These are phyloP conservation scores for Aphanocladium album DNA, from an alignment of 2,329 filamentous ascomycete species.

Conservation along the genomic window DNA sequence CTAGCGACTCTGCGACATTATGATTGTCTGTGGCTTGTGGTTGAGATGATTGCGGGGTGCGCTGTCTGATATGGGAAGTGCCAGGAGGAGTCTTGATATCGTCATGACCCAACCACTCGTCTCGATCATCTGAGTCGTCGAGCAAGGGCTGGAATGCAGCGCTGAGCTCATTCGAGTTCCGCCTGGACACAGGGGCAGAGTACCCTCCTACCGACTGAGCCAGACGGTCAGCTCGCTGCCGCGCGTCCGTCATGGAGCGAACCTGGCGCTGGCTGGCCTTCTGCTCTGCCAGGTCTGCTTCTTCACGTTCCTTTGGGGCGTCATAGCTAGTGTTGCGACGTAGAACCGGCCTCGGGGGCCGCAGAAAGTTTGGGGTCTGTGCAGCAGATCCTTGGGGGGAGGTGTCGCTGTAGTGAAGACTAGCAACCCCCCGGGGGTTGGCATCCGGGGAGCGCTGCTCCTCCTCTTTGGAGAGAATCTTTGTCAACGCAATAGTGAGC, in stretches of 20 bases:
- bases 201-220: constrained; percentile 35
- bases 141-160: constrained; percentile 30
- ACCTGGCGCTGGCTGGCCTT: constrained; percentile 32
- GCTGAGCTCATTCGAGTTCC: constrained; percentile 29
- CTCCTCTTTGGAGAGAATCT: constrained; percentile 31
- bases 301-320: constrained; percentile 34
- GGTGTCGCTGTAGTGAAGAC: neutral
- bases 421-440: neutral
- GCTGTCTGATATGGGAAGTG: constrained; percentile 17
- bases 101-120: constrained; percentile 17
- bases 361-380: constrained; percentile 7
- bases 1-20: constrained; percentile 30
- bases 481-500: constrained; percentile 33
- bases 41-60: constrained; percentile 20
- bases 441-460: neutral
- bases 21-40: constrained; percentile 21
- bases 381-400: constrained; percentile 1
- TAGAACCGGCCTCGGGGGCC: constrained; percentile 27
- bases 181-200: constrained; percentile 32
- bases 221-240: constrained; percentile 33
- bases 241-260: constrained; percentile 36
- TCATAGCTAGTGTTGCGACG: constrained; percentile 40
- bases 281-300: constrained; percentile 35
- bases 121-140: constrained; percentile 26
- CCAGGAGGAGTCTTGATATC: constrained; percentile 12